Evolutionary conservation across 2,329 filamentous ascomycete species (phyloP), one percentile per base, ranked within the genome.

Genomic region (Nemania abortiva): DNA sequence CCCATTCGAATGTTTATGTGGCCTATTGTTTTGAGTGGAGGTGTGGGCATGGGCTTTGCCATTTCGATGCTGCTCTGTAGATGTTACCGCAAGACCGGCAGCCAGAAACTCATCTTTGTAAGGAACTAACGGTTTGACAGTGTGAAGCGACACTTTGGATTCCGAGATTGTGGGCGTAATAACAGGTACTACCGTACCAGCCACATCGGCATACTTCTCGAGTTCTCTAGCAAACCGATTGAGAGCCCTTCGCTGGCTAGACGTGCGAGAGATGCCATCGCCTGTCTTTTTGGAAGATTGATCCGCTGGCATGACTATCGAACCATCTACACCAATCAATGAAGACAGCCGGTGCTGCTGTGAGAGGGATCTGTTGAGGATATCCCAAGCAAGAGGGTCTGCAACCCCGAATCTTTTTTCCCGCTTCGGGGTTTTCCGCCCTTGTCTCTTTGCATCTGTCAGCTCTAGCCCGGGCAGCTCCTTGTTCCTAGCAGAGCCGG

Each of bases 81-180:
- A 88, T 11, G 88, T 89, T 1, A 89, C 84, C 1, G 87, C 86
- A 58, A 90, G 80, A 1, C 87, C 86, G 63, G 85, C 87, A 65
- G 82, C 82, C 65, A 79, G 80, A 69, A 90, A 88, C 68, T 89
- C 83, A 3, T 83, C 79, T 55, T 82, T 83, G 73, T 85, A 89
- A 1, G 87, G 87, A 29, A 88, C 74, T 2, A 89, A 78, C 34
- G 84, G 85, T 29, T 83, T 81, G 20, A 89, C 81, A 1, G 88
- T 89, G 67, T 84, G 82, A 54, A 84, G 78, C 50, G 83, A 88
- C 57, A 76, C 72, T n/a, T 77, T 80, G 2, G 84, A 84, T 13
- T 80, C 79, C 1, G 81, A 76, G 68, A 79, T 57, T 6, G 82
- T 83, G 4, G 84, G 80, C 0, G 82, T 83, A 11, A 80, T 79